Percentiles rank a stretch among this genome's conserved stretches.
Conservation (phyloP, 108 stramenopile species). For the Cylindrotheca closterium region DNA sequence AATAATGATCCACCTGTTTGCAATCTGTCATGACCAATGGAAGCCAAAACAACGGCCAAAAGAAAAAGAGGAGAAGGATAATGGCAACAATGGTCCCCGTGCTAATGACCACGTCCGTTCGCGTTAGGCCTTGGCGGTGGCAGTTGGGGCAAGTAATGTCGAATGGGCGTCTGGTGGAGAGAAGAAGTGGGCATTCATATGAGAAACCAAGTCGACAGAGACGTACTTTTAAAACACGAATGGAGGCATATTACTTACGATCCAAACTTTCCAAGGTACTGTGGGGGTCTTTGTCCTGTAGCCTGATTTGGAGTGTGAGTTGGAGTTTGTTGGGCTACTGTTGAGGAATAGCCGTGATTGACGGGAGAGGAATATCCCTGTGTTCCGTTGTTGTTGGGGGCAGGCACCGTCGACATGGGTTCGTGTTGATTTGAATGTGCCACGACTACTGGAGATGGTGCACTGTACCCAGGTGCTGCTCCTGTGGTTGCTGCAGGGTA, state of each 20-base stretch:
- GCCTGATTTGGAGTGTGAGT: not conserved
- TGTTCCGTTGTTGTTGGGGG: not conserved
- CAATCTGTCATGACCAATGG: conserved; percentile 36
- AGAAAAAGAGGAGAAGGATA: conserved; percentile 14
- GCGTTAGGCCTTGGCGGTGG: conserved; percentile 14
- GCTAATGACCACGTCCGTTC: conserved; percentile 12
- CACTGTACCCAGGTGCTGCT: not conserved
- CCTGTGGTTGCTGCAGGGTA: not conserved
- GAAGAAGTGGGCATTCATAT: not conserved
- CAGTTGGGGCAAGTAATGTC: conserved; percentile 41
- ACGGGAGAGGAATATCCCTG: not conserved
- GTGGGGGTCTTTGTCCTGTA: not conserved
- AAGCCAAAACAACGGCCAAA: conserved; percentile 46
- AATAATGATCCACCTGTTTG: conserved; percentile 43
- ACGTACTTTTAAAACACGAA: not conserved
- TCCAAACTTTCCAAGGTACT: not conserved
- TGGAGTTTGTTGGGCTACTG: no score
- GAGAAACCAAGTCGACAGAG: not conserved
- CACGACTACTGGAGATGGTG: not conserved
- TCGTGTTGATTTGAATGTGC: no score
- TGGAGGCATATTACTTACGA: not conserved
- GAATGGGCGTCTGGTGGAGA: no score
- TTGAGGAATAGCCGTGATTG: no score
- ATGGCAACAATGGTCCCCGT: not conserved
- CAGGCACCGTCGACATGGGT: not conserved